Percentiles rank a stretch among this genome's conserved stretches.
Evolutionary conservation across 495 filamentous ascomycete species (phyloP).

Genomic region (Podospora pseudopauciseta): DNA sequence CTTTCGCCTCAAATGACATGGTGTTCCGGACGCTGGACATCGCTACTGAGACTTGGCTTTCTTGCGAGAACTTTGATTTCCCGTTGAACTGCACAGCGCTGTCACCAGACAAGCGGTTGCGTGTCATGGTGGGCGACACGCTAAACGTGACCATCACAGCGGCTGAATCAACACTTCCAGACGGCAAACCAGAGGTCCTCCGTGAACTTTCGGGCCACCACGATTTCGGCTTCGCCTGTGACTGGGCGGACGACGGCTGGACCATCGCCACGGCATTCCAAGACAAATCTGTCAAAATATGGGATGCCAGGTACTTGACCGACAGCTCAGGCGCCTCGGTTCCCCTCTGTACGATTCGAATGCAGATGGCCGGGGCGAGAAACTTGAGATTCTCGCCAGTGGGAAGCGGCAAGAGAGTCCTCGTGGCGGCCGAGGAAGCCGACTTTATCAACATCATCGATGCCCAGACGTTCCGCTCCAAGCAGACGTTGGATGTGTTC

Average conservation of each 20-base stretch:
- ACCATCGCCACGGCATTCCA: constrained; percentile 89
- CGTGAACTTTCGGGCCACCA: constrained; percentile 62
- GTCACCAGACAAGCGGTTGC: constrained; percentile 73
- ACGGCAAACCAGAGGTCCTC: constrained; percentile 39
- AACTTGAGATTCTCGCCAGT: constrained; percentile 77
- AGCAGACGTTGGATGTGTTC: constrained; percentile 80
- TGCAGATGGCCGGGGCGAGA: constrained; percentile 75
- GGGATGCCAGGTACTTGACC: constrained; percentile 75
- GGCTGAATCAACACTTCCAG: constrained; percentile 37
- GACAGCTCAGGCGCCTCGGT: constrained; percentile 39
- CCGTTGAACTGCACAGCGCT: constrained; percentile 83
- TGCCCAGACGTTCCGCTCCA: constrained; percentile 59
- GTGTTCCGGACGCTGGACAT: constrained; percentile 73
- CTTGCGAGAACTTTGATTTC: constrained; percentile 56
- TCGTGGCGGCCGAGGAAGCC: constrained; percentile 78
- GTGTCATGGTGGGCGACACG: constrained; percentile 64
- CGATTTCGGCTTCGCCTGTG: constrained; percentile 85
- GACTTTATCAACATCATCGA: constrained; percentile 80
- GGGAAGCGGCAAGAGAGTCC: constrained; percentile 66
- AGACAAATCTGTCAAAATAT: constrained; percentile 79
- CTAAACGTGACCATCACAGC: constrained; percentile 48
- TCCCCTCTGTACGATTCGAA: constrained; percentile 60
- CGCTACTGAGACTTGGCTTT: constrained; percentile 61
- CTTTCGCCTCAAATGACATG: constrained; percentile 82
- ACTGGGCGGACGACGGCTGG: constrained; percentile 85